Base-by-base conservation (phyloP, 306 rosid species). In the Hippophae rhamnoides region DNA sequence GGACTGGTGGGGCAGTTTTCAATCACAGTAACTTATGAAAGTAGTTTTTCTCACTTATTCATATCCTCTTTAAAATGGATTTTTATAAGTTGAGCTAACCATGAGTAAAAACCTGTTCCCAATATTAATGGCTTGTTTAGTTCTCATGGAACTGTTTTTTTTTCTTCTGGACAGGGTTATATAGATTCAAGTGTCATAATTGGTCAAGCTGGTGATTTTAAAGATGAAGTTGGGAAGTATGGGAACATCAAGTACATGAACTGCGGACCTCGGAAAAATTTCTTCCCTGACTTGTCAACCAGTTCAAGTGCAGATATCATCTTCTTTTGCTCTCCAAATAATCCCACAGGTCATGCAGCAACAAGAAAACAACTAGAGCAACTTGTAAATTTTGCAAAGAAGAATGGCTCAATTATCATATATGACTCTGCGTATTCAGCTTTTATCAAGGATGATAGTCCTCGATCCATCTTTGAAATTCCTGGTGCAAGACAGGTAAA, bases 251-350 rank as follows among this genome's bases (percentile, higher is more conserved):
- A 70, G 61, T 78, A 84, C 80, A 79, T 81, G 84, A 73, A 78
- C 14, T 81, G 86, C 62, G 52, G 50, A 6, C 77, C 79, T 0
- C 73, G 75, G 31, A 84, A 78, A 11, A 58, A 57, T 1, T 84
- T 81, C 10, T 84, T 81, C 18, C 90, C 90, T 0, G 75, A 80
- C 69, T 66, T 84, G 41, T 47, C 74, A 6, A 45, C 50, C 26
- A 74, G 79, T 50, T 54, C 78, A n/a, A 78, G 70, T 47, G 69
- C 80, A 0, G 84, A 84, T 58, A 52, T 84, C 14, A 78, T 84
- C 31, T 84, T 84, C 69, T 84, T 78, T 47, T 81, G 90, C 70
- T 81, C 84, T 40, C 90, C 90, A 6, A 84, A 84, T 65, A 84
- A 84, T 52, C 90, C 84, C 45, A 81, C 86, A 12, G 86, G 90